phyloP scores from a whole-genome alignment of 2,329 filamentous ascomycete genomes.

The Cladosporium phlei region DNA sequence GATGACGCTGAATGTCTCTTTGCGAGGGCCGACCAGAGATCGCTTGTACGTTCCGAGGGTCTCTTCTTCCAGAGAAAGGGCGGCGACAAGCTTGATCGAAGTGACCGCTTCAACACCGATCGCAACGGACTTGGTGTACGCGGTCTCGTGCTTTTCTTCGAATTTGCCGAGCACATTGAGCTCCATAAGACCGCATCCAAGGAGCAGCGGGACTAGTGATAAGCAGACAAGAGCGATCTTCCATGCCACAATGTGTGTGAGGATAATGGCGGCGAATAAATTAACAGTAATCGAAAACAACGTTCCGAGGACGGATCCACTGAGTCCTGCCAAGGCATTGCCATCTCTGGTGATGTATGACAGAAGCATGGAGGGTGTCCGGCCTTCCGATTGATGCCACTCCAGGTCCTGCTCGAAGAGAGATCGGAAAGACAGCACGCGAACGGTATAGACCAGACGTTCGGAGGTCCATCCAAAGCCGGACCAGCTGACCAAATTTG shows the following conservation, averaged over 20 bases:
- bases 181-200: conserved; percentile 66
- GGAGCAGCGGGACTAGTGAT: conserved; percentile 62
- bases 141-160: conserved; percentile 51
- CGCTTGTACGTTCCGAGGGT: conserved; percentile 43
- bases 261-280: conserved; percentile 61
- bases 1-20: conserved; percentile 14
- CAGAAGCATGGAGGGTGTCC: conserved; percentile 58
- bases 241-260: conserved; percentile 70
- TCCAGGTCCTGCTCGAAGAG: conserved; percentile 63
- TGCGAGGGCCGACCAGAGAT: conserved; percentile 29
- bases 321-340: conserved; percentile 63
- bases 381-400: conserved; percentile 64
- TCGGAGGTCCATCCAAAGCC: conserved; percentile 41
- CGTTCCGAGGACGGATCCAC: conserved; percentile 65
- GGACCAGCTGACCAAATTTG: conserved; percentile 56
- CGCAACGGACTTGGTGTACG: conserved; percentile 48
- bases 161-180: conserved; percentile 58
- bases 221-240: conserved; percentile 70
- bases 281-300: conserved; percentile 65
- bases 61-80: conserved; percentile 49
- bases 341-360: conserved; percentile 67
- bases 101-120: conserved; percentile 50
- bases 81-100: conserved; percentile 50
- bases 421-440: conserved; percentile 60
- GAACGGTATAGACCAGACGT: conserved; percentile 58